Conservation (phyloP, 2,329 filamentous ascomycete species). For the Aspergillus novoparasiticus region DNA sequence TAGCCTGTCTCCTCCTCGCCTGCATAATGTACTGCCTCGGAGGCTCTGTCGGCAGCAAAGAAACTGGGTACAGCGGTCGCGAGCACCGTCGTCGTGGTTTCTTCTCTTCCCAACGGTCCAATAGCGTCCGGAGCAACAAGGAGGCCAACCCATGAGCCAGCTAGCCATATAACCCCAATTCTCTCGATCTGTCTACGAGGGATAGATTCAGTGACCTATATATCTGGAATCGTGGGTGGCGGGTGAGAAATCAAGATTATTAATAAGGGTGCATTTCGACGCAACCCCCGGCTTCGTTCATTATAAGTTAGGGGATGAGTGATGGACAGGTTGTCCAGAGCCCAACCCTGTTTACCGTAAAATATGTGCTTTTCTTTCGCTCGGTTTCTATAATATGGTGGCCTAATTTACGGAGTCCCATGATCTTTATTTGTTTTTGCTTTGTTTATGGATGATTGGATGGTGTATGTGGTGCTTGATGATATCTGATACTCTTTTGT, state of each 20-base stretch:
- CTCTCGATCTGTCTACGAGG: neutral
- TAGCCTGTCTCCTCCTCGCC: constrained; percentile 57
- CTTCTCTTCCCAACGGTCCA: constrained; percentile 35
- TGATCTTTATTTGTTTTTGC: constrained; percentile 2
- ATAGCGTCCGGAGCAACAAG: constrained; percentile 34
- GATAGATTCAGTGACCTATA: neutral
- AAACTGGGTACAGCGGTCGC: constrained; percentile 39
- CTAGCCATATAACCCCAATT: neutral
- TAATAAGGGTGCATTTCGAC: neutral
- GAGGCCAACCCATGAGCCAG: constrained; percentile 29
- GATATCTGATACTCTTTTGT: constrained; percentile 11
- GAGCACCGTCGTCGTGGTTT: constrained; percentile 42
- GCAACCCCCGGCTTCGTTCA: neutral
- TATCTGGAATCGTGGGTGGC: neutral
- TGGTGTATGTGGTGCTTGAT: constrained; percentile 15
- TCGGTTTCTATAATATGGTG: neutral
- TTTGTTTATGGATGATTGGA: constrained; percentile 11
- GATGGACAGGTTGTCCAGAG: neutral
- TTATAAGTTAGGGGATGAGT: neutral
- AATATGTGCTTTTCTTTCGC: neutral
- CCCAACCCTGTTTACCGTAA: neutral
- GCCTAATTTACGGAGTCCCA: neutral
- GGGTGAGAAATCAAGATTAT: neutral
- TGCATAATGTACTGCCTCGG: constrained; percentile 60
- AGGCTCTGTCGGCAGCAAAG: constrained; percentile 36